phyloP scores from a whole-genome alignment of 2,329 filamentous ascomycete species.

The Clarireedia sp. region DNA sequence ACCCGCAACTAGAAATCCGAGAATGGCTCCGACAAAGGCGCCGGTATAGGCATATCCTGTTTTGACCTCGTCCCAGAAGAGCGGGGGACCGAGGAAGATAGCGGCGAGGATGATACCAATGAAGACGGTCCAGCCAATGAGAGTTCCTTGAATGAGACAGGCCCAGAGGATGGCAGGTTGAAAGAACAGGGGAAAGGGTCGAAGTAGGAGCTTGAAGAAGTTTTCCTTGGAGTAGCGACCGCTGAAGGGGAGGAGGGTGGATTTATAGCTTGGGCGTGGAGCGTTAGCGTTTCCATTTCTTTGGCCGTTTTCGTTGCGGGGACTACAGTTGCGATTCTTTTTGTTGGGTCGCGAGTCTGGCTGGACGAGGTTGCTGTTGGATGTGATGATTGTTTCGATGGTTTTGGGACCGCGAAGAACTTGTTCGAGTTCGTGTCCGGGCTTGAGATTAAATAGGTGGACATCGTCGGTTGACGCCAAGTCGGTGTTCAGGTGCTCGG shows the following conservation, averaged over 20 bases:
- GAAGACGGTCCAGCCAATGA: slow-evolving; percentile 95
- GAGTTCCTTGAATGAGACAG: slow-evolving; percentile 71
- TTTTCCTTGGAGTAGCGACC: slow-evolving; percentile 72
- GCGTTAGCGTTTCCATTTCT: slow-evolving; percentile 23
- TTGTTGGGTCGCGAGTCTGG: neutral
- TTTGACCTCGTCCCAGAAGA: slow-evolving; percentile 73
- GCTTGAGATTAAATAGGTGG: slow-evolving; percentile 1
- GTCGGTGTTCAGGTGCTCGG: slow-evolving; percentile 62
- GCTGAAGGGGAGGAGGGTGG: slow-evolving; percentile 64
- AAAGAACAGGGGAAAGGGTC: slow-evolving; percentile 74
- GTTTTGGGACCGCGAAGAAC: neutral
- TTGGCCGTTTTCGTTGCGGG: neutral
- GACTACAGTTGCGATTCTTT: neutral
- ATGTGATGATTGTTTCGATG: slow-evolving; percentile 2
- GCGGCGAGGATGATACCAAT: slow-evolving; percentile 77
- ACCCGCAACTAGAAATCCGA: slow-evolving; percentile 72
- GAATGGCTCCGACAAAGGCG: slow-evolving; percentile 73
- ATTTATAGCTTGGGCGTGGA: slow-evolving; percentile 38
- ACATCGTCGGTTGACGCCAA: slow-evolving; percentile 32
- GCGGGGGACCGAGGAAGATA: slow-evolving; percentile 71
- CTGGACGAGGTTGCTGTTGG: neutral
- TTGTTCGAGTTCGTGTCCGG: slow-evolving; percentile 7
- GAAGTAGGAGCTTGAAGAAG: slow-evolving; percentile 56
- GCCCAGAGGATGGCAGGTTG: slow-evolving; percentile 83
- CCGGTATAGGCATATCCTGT: slow-evolving; percentile 84